Evolutionary conservation across 306 rosid genomes (phyloP), one percentile per base, ranked within the genome.

Genomic region (Begonia fuchsioides): DNA sequence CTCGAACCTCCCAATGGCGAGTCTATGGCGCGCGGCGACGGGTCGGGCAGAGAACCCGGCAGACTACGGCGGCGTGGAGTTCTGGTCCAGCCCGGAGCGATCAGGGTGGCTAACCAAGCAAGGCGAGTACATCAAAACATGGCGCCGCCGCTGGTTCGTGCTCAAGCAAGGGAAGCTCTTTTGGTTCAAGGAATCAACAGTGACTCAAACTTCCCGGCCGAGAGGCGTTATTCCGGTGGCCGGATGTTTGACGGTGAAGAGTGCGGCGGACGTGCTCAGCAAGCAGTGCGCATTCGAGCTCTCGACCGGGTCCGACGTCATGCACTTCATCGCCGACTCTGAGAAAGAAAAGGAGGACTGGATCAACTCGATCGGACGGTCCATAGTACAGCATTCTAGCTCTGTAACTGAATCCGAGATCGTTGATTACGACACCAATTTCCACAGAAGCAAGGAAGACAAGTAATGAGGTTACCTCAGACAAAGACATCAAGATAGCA

Each of bases 241-340:
- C 1, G 19, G 67, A 0, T 77, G 79, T 52, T 66, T 77, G 14
- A 77, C 79, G 5, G 77, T 73, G 8, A 77, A 73, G 52, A 79
- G 83, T 32, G 79, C 83, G 3, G 83, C 72, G 20, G 83, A 77
- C 63, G 57, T 67, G 26, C 48, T 77, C 11, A 64, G 69, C 61
- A 72, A 73, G 32, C 76, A 68, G 43, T 60, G 47, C 69, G 67
- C 83, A 2, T 77, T 72, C 50, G 79, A 77, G 48, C 69, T 77
- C 8, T 69, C 79, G 15, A 63, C 76, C 32, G 69, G 74, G 52
- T 17, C 74, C 10, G 79, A 77, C 18, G 73, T 79, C 13, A 73
- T 77, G 79, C 73, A 69, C 71, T 77, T 77, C 76, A 57, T 72
- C 66, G 76, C 76, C 48, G 83, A 69, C 40, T 69, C 79, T 2